phyloP scores from a whole-genome alignment of 2,329 filamentous ascomycete genomes.

The Achaetomium macrosporum region DNA sequence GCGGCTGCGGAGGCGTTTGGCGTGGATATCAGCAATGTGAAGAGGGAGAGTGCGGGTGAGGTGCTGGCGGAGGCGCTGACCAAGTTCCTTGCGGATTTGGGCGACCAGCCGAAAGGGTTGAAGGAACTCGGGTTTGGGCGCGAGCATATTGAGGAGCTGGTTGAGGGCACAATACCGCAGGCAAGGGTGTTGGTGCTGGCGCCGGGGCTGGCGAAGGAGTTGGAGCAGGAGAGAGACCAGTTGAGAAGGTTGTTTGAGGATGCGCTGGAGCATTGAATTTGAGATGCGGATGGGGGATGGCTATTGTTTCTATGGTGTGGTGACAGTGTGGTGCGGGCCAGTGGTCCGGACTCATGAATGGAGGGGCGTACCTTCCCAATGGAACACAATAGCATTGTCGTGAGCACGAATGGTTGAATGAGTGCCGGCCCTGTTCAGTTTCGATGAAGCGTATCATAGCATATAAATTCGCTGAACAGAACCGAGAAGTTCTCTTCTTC shows the following conservation, averaged over 20 bases:
- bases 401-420: too few relatives aligned
- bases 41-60: slow-evolving; percentile 82
- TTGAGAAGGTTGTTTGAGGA: slow-evolving; percentile 63
- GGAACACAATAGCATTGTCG: too few relatives aligned
- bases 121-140: slow-evolving; percentile 74
- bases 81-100: slow-evolving; percentile 73
- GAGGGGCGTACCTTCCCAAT: not conserved
- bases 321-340: too few relatives aligned
- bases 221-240: slow-evolving; percentile 66
- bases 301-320: not conserved
- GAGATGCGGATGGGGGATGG: not conserved
- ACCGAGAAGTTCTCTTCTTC: too few relatives aligned
- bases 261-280: slow-evolving; percentile 38
- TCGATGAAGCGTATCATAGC: too few relatives aligned
- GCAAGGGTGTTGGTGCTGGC: slow-evolving; percentile 85
- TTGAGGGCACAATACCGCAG: slow-evolving; percentile 94
- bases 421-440: too few relatives aligned
- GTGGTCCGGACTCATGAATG: not conserved
- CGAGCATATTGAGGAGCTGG: slow-evolving; percentile 71
- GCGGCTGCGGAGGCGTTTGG: slow-evolving; percentile 86
- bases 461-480: too few relatives aligned
- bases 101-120: slow-evolving; percentile 84
- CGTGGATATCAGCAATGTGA: slow-evolving; percentile 80
- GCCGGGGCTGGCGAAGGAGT: slow-evolving; percentile 67
- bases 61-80: slow-evolving; percentile 77